These are phyloP conservation scores for Nothophaeocryptopus gaeumannii DNA, from an alignment of 2,329 filamentous ascomycete genomes.

Conservation along the genomic window DNA sequence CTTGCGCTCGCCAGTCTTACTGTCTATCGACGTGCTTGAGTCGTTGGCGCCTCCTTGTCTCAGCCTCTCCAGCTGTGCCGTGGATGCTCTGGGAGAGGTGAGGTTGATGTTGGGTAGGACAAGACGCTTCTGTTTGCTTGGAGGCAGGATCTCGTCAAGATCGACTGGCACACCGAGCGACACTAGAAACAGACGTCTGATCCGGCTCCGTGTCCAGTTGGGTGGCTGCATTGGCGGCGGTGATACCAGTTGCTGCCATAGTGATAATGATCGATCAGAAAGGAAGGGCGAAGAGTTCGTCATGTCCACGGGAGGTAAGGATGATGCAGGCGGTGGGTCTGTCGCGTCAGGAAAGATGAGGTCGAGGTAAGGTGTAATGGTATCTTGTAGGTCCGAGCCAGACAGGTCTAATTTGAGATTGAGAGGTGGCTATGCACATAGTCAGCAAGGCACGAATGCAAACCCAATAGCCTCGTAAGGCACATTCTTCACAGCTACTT, in stretches of 20 bases:
- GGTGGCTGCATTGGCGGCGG: constrained; percentile 92
- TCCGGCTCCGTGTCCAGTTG: constrained; percentile 96
- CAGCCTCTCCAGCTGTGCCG: constrained; percentile 36
- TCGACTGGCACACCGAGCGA: constrained; percentile 95
- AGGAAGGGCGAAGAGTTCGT: constrained; percentile 62
- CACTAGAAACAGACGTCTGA: constrained; percentile 89
- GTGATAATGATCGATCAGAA: constrained; percentile 79
- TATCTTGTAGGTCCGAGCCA: constrained; percentile 57
- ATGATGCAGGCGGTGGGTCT: constrained; percentile 31
- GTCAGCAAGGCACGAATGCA: constrained; percentile 8
- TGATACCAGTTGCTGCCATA: constrained; percentile 95
- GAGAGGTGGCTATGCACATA: constrained; percentile 34
- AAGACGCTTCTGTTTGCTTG: constrained; percentile 97
- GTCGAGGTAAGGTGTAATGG: constrained; percentile 65
- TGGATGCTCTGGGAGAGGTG: constrained; percentile 37
- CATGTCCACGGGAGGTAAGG: constrained; percentile 30
- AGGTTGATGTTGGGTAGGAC: constrained; percentile 74
- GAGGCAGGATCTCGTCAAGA: constrained; percentile 92
- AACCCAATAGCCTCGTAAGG: constrained; percentile 11
- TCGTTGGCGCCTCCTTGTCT: constrained; percentile 34
- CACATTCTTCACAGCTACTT: constrained; percentile 36
- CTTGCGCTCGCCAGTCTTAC: constrained; percentile 28
- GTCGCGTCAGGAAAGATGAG: constrained; percentile 59
- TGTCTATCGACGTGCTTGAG: constrained; percentile 33
- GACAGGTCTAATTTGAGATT: constrained; percentile 30